Percentiles rank a stretch among this genome's conserved stretches.
Evolutionary conservation across 768 basidiomycete genomes (phyloP).

Genomic region (Mycena latifolia): DNA sequence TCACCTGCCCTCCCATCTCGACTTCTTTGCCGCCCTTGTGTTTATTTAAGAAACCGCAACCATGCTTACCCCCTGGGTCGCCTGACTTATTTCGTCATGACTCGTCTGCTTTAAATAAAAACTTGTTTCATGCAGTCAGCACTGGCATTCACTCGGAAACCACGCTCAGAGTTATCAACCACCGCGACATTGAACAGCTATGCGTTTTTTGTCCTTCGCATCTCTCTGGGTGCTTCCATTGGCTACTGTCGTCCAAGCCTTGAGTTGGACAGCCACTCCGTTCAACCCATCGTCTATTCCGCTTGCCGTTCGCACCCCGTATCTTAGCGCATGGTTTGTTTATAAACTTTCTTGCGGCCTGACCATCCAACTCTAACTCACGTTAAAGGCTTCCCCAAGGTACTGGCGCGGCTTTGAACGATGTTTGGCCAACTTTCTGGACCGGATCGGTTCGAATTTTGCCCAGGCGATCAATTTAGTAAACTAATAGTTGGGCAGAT

Average conservation of each 20-base stretch:
- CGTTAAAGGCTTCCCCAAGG: conserved; percentile 23
- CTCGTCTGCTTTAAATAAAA: conserved; percentile 2
- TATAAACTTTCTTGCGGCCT: not conserved
- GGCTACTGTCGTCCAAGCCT: not conserved
- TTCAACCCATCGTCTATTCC: conserved; percentile 29
- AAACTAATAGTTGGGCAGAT: conserved; percentile 53
- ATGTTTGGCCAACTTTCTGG: conserved; percentile 75
- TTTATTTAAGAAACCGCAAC: not conserved
- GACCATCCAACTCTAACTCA: not conserved
- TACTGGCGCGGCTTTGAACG: conserved; percentile 58
- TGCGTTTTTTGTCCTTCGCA: conserved; percentile 15
- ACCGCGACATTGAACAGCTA: not conserved
- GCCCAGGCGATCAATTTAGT: conserved; percentile 39
- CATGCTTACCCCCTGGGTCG: not conserved
- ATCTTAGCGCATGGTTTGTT: conserved; percentile 25
- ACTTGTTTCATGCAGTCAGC: not conserved
- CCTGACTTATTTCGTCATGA: conserved; percentile 20
- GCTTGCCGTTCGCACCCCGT: conserved; percentile 28
- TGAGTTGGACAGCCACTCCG: conserved; percentile 22
- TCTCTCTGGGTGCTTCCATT: conserved; percentile 1
- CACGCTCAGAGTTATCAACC: not conserved
- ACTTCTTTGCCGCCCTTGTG: not conserved
- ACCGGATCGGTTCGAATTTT: conserved; percentile 67
- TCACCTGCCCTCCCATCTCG: not conserved
- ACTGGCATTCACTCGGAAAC: not conserved